Evolutionary conservation across 345 rosid species (phyloP), one percentile per base, ranked within the genome.

Genomic region (Hevea brasiliensis): DNA sequence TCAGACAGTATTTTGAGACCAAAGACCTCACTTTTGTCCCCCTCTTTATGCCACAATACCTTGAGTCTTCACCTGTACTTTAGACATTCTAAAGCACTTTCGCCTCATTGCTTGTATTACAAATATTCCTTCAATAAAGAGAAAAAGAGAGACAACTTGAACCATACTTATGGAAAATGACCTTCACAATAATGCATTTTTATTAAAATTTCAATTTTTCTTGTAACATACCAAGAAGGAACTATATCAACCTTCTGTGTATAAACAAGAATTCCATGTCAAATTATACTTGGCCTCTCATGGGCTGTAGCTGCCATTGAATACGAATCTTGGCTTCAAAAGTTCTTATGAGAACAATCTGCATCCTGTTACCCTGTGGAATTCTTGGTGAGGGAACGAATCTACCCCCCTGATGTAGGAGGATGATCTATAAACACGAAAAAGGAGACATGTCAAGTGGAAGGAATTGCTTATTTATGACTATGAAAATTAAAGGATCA

Each of bases 21-120:
- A 57, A 15, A 29, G 48, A 7, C 32, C 14, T 62, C 74, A n/a
- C 78, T 62, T 67, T 67, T 68, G 73, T 69, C 69, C 45, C 69
- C 64, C 48, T 60, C 71, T 61, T 68, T 75, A 24, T 51, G 47
- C n/a, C 67, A 13, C 41, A 66, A 4, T 6, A 12, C 58, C 60
- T 32, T 4, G 3, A 32, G 37, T 32, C 37, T 32, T 32, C 37
- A 32, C 37, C 4, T 32, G 37, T 32, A 1, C 37, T 32, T 32
- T 32, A 32, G 4, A 32, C 37, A n/a, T n/a, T n/a, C n/a, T n/a
- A n/a, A n/a, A n/a, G n/a, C 4, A 32, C 37, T 32, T 32, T 32
- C 37, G 4, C 37, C 37, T 32, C 37, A 32, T 32, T 32, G 4
- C 37, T 32, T 32, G 37, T 32, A 32, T 32, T 32, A 32, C 37